Evolutionary conservation across 169 alveolate genomes (phyloP), one percentile per base, ranked within the genome.

Genomic region (Perkinsus marinus): DNA sequence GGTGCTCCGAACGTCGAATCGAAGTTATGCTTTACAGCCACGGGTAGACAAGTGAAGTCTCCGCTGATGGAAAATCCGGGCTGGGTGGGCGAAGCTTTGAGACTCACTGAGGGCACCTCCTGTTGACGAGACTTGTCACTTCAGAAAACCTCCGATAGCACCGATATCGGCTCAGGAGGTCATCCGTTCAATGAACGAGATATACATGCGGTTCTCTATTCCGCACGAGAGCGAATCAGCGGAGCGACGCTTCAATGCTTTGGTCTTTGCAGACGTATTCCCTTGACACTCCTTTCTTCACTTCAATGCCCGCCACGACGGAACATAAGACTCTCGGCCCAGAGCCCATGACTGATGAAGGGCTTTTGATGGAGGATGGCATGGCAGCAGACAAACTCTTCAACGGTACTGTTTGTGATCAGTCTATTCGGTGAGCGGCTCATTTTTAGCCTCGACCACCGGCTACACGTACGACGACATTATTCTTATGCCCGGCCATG

Each of bases 401-500:
- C 79, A 57, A 57, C 34, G 26, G 79, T 57, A 57, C 26, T 16
- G 22, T 10, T 41, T 3, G 10, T 3, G 46, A 10, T 0, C 79
- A 7, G 26, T 57, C 37, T 57, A 6, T 30, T n/a, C n/a, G n/a
- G n/a, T n/a, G n/a, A n/a, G n/a, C 22, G 26, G 79, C 22, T 16
- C 7, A 13, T 57, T 26, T 30, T 13, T 30, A 57, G 79, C 79
- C 79, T 57, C 79, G 26, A 57, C 79, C 34, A 57, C 79, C 34
- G 96, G 95, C 90, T 97, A 95, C 94, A 96, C 98, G 6, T 97
- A 97, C 92, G 98, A 97, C 68, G 99, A 97, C 91, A 92, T 97
- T 89, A 96, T 97, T 90, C 92, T 96, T 89, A 95, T 97, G 93
- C 99, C 99, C 0, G 98, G 98, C 94, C 97, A 96, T 93, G 95